phyloP scores from a whole-genome alignment of 2,329 filamentous ascomycete species.

The Ceratocystiopsis sp. region DNA sequence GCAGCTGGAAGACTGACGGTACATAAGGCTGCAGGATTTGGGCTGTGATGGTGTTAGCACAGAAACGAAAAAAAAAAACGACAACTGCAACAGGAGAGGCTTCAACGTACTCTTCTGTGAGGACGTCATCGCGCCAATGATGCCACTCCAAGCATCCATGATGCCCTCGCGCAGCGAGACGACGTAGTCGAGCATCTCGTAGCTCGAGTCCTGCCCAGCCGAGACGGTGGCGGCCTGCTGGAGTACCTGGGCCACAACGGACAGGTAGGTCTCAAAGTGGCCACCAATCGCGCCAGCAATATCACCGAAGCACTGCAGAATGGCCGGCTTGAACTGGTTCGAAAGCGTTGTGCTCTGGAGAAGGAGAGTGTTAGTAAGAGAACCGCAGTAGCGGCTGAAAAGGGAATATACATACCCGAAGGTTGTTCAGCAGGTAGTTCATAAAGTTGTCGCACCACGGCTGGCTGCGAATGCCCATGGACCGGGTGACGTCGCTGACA shows the following conservation, averaged over 20 bases:
- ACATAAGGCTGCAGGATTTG: constrained; percentile 60
- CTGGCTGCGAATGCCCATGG: constrained; percentile 75
- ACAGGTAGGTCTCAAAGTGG: constrained; percentile 82
- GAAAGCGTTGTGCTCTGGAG: constrained; percentile 61
- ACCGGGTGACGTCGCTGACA: constrained; percentile 89
- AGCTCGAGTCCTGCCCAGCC: constrained; percentile 60
- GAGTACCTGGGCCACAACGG: constrained; percentile 81
- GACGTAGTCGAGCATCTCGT: constrained; percentile 95
- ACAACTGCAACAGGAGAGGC: not conserved
- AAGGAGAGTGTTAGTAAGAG: constrained; percentile 4
- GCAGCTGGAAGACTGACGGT: constrained; percentile 69
- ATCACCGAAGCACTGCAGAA: constrained; percentile 94
- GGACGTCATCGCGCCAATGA: constrained; percentile 83
- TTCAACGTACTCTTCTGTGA: constrained; percentile 51
- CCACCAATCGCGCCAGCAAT: constrained; percentile 88
- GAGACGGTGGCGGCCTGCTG: constrained; percentile 82
- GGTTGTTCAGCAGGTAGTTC: constrained; percentile 89
- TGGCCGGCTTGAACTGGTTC: constrained; percentile 96
- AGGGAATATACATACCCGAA: constrained; percentile 43
- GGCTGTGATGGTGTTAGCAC: constrained; percentile 30
- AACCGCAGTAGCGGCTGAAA: not conserved
- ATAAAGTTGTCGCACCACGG: constrained; percentile 96
- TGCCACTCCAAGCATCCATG: constrained; percentile 97
- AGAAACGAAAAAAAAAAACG: not conserved
- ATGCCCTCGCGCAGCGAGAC: constrained; percentile 90